Evolutionary conservation across 2,329 filamentous ascomycete species (phyloP).

Genomic region (Trichoderma sp.): DNA sequence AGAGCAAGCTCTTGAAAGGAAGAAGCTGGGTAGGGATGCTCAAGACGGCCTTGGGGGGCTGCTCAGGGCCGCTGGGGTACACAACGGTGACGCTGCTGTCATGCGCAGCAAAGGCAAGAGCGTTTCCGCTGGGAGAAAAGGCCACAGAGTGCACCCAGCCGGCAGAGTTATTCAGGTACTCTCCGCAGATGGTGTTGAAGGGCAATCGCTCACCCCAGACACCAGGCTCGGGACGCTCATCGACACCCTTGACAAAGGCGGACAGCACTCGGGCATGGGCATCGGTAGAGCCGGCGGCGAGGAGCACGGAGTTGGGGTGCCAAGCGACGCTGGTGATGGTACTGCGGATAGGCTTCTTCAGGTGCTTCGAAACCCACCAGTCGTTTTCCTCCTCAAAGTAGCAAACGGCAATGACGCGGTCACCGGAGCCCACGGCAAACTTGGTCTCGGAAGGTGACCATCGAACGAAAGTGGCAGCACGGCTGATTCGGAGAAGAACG

Average conservation of each 20-base stretch:
- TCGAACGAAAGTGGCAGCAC: constrained; percentile 93
- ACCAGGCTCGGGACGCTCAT: constrained; percentile 80
- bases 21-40: constrained; percentile 87
- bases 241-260: constrained; percentile 93
- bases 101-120: constrained; percentile 91
- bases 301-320: constrained; percentile 96
- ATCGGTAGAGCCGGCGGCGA: constrained; percentile 95
- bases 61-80: constrained; percentile 88
- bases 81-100: constrained; percentile 97
- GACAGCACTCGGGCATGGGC: constrained; percentile 95
- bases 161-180: constrained; percentile 93
- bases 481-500: constrained; percentile 94
- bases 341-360: constrained; percentile 98
- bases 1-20: constrained; percentile 90
- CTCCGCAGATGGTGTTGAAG: constrained; percentile 98
- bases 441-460: constrained; percentile 98
- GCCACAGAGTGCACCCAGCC: constrained; percentile 94
- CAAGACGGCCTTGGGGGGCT: constrained; percentile 86
- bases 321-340: constrained; percentile 94
- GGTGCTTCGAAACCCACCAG: constrained; percentile 99
- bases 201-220: constrained; percentile 95
- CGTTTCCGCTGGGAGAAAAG: constrained; percentile 90
- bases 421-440: constrained; percentile 95
- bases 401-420: constrained; percentile 92
- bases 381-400: constrained; percentile 99